phyloP scores from a whole-genome alignment of 176 grass and related monocot genomes.

The Cocos nucifera region DNA sequence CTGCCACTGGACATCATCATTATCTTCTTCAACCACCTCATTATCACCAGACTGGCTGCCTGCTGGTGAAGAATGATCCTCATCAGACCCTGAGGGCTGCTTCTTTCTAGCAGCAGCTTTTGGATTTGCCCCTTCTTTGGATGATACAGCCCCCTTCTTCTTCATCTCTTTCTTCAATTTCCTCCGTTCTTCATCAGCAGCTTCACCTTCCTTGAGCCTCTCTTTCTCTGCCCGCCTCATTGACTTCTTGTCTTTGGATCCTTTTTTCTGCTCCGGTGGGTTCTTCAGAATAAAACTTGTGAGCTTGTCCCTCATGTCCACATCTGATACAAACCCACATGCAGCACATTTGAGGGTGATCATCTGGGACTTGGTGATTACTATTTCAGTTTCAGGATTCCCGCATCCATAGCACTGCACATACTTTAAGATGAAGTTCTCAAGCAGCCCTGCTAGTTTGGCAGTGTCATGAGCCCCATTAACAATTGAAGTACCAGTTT shows the following conservation, averaged over 20 bases:
- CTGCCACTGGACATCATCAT: slow-evolving; percentile 62
- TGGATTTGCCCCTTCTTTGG: slow-evolving; percentile 17
- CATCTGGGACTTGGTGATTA: slow-evolving; percentile 58
- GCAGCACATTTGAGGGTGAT: slow-evolving; percentile 79
- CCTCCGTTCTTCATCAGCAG: slow-evolving; percentile 78
- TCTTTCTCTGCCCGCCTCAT: slow-evolving; percentile 89
- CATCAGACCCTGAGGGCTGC: slow-evolving; percentile 39
- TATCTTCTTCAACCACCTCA: slow-evolving; percentile 30
- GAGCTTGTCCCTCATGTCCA: slow-evolving; percentile 77
- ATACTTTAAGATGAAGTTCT: slow-evolving; percentile 87
- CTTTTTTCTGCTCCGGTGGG: slow-evolving; percentile 67
- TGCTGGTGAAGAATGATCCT: slow-evolving; percentile 49
- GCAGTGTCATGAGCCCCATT: slow-evolving; percentile 73
- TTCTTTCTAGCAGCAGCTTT: slow-evolving; percentile 27
- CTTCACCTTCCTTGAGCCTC: slow-evolving; percentile 61
- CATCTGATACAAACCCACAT: slow-evolving; percentile 72
- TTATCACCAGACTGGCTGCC: slow-evolving; percentile 33
- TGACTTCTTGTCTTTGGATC: slow-evolving; percentile 67
- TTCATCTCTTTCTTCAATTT: slow-evolving; percentile 69
- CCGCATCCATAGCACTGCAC: slow-evolving; percentile 72
- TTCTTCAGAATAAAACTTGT: slow-evolving; percentile 65
- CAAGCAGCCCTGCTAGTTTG: slow-evolving; percentile 74
- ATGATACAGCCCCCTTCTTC: slow-evolving; percentile 37
- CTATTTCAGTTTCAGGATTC: slow-evolving; percentile 82
- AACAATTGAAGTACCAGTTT: slow-evolving; percentile 47